Evolutionary conservation across 108 stramenopile genomes (phyloP).

Genomic region (Parmales sp.): DNA sequence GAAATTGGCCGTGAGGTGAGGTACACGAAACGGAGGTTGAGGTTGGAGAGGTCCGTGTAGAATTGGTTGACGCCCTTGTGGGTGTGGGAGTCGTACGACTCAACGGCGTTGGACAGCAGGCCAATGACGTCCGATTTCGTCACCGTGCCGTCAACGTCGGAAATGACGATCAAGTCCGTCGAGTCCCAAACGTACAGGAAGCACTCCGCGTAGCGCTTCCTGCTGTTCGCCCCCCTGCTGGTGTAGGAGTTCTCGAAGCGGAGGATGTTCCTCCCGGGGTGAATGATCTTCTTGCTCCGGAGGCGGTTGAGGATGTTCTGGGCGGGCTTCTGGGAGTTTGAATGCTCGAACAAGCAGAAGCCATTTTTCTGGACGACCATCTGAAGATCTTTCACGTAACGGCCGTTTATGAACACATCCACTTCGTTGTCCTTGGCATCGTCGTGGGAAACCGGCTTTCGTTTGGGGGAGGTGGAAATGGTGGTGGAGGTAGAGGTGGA

Average conservation of each 20-base stretch:
- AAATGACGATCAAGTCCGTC: slow-evolving; percentile 42
- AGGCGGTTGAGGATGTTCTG: background rate
- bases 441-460: too few species aligned
- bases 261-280: background rate
- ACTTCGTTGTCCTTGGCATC: background rate
- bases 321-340: background rate
- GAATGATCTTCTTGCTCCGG: background rate
- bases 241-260: background rate
- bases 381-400: too few species aligned
- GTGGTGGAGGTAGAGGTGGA: too few species aligned
- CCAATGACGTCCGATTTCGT: slow-evolving; percentile 63
- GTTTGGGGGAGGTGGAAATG: too few species aligned
- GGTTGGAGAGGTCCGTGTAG: slow-evolving; percentile 20
- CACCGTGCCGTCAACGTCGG: slow-evolving; percentile 73
- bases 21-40: slow-evolving; percentile 46
- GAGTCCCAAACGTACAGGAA: slow-evolving; percentile 50
- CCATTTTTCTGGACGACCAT: background rate
- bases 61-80: slow-evolving; percentile 58
- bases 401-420: background rate
- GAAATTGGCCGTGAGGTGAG: slow-evolving; percentile 57
- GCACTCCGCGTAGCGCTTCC: background rate
- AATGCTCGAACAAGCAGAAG: background rate
- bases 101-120: slow-evolving; percentile 42
- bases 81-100: slow-evolving; percentile 43
- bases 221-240: background rate